Percentiles rank a stretch among this genome's conserved stretches.
Conservation (phyloP, 768 basidiomycete species). For the Rubroboletus pulcherrimus region DNA sequence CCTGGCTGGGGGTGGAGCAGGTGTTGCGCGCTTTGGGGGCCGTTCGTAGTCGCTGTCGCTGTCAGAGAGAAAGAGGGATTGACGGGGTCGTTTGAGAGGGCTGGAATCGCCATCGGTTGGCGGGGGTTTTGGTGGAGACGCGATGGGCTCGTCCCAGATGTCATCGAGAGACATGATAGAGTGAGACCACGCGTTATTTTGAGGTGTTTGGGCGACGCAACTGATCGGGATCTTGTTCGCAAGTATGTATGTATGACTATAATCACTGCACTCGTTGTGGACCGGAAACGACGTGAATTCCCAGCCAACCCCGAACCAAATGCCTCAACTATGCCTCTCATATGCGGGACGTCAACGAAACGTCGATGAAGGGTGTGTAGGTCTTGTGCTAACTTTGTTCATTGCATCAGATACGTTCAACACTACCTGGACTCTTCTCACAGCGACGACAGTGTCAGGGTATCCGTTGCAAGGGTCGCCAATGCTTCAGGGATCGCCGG, state of each 20-base stretch:
- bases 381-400: not conserved
- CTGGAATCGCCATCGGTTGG: constrained; percentile 18
- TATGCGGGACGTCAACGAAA: not conserved
- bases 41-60: constrained; percentile 38
- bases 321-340: not conserved
- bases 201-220: constrained; percentile 17
- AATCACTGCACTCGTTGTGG: not conserved
- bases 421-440: not conserved
- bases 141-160: constrained; percentile 58
- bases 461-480: not conserved
- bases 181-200: constrained; percentile 26
- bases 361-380: not conserved
- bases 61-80: constrained; percentile 58
- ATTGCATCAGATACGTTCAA: not conserved
- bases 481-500: not conserved
- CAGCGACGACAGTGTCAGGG: not conserved
- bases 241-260: too few relatives aligned
- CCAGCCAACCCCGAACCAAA: not conserved
- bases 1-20: constrained; percentile 10
- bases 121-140: constrained; percentile 16
- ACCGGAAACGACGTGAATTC: too few relatives aligned
- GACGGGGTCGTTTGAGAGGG: constrained; percentile 32
- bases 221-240: too few relatives aligned
- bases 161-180: constrained; percentile 41
- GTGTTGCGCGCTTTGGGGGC: constrained; percentile 24